These are phyloP conservation scores for Cantharellus cinnabarinus DNA, from an alignment of 768 basidiomycete genomes.

Conservation along the genomic window DNA sequence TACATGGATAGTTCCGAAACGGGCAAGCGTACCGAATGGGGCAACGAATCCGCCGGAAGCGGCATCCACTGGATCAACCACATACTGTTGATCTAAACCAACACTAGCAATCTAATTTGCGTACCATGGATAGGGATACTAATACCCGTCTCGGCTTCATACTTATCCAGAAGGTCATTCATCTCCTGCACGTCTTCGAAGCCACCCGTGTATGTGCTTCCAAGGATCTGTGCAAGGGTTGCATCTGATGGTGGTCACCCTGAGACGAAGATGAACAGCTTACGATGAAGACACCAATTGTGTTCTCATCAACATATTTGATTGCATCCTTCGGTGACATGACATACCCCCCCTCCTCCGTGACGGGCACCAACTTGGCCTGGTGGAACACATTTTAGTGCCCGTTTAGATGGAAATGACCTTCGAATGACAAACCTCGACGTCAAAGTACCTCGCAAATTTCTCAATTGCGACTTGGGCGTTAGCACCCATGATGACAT, in stretches of 20 bases:
- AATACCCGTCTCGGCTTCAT: conserved; percentile 19
- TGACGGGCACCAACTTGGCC: conserved; percentile 40
- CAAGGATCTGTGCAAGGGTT: conserved; percentile 8
- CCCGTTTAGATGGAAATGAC: no score
- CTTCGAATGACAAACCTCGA: conserved; percentile 20
- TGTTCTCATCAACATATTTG: conserved; percentile 49
- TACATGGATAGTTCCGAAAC: background rate
- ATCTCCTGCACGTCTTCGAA: conserved; percentile 75
- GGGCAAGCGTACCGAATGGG: conserved; percentile 24
- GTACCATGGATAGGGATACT: conserved; percentile 33
- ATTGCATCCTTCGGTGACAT: conserved; percentile 47
- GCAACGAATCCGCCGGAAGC: conserved; percentile 45
- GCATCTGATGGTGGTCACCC: no score
- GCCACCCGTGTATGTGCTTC: conserved; percentile 31
- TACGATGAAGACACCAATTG: conserved; percentile 46
- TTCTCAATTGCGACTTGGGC: conserved; percentile 54
- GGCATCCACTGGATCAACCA: conserved; percentile 17
- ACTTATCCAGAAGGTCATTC: conserved; percentile 30
- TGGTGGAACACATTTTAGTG: background rate
- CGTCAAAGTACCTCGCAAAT: conserved; percentile 49
- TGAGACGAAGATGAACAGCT: conserved; percentile 10
- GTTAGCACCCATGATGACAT: conserved; percentile 41
- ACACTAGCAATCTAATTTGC: background rate
- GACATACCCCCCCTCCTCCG: conserved; percentile 49
- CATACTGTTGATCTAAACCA: background rate